These are phyloP conservation scores for Petunia axillaris DNA, from an alignment of 257 asterid genomes.

Conservation along the genomic window DNA sequence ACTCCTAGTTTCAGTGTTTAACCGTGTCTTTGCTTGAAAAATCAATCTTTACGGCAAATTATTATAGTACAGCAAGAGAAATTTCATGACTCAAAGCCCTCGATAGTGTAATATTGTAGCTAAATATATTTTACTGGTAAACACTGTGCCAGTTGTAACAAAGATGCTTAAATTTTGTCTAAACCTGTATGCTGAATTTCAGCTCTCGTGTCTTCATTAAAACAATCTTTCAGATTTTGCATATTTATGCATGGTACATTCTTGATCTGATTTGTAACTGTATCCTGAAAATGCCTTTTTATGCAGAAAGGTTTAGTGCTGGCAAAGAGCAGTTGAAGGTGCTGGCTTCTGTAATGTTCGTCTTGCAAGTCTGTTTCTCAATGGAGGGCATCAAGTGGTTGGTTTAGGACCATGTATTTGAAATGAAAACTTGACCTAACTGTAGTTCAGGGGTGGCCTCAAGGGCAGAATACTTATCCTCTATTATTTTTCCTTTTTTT, in stretches of 20 bases:
- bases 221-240: not conserved
- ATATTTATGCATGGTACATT: not conserved
- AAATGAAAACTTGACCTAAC: slow-evolving; percentile 20
- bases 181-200: not conserved
- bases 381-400: not conserved
- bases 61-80: not conserved
- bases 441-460: slow-evolving; percentile 18
- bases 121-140: not conserved
- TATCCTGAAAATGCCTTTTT: not conserved
- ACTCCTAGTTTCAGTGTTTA: not conserved
- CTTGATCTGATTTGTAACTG: not conserved
- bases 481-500: slow-evolving; percentile 13
- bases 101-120: not conserved
- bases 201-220: not conserved
- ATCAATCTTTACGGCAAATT: not conserved
- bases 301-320: not conserved
- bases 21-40: not conserved
- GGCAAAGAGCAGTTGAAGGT: slow-evolving; percentile 20
- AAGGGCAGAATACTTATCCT: not conserved
- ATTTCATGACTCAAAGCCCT: not conserved
- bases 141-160: not conserved
- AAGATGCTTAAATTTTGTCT: not conserved
- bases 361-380: not conserved
- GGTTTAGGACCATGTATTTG: slow-evolving; percentile 10
- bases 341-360: not conserved